Conservation (phyloP, 2,329 filamentous ascomycete species). For the Parastagonospora nodorum region DNA sequence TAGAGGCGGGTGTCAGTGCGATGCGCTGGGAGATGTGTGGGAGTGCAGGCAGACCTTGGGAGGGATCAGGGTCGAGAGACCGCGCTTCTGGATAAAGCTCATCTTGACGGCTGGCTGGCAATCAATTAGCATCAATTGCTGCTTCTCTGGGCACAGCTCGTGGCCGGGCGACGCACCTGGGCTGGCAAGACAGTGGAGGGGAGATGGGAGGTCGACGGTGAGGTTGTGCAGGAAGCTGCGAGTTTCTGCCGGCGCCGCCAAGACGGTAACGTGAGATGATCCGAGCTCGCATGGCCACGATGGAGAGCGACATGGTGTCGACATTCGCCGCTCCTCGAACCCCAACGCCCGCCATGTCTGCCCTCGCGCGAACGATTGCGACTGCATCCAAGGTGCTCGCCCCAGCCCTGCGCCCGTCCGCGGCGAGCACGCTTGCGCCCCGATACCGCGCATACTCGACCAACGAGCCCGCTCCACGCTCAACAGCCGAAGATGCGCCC, state of each 20-base stretch:
- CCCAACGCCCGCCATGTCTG: conserved; percentile 44
- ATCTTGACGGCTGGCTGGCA: conserved; percentile 65
- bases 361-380: conserved; percentile 49
- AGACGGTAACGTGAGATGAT: conserved; percentile 13
- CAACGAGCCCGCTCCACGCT: conserved; percentile 31
- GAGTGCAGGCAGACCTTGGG: conserved; percentile 76
- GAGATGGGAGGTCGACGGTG: conserved; percentile 40
- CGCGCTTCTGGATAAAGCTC: conserved; percentile 90
- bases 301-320: conserved; percentile 14
- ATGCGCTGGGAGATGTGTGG: conserved; percentile 9
- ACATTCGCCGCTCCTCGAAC: conserved; percentile 19
- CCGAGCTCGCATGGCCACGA: conserved; percentile 21
- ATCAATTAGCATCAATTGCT: conserved; percentile 46
- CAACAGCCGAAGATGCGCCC: conserved; percentile 45
- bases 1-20: conserved; percentile 53
- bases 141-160: conserved; percentile 10
- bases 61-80: conserved; percentile 97
- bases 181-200: conserved; percentile 43
- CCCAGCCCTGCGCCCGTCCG: conserved; percentile 35
- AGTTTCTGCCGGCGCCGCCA: conserved; percentile 30
- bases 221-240: conserved; percentile 38
- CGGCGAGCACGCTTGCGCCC: conserved; percentile 27
- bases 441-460: conserved; percentile 40
- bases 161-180: conserved; percentile 34
- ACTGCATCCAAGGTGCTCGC: conserved; percentile 49